Evolutionary conservation across 192 early-diverging fungal species (phyloP).

Genomic region (Umbelopsis vinacea): DNA sequence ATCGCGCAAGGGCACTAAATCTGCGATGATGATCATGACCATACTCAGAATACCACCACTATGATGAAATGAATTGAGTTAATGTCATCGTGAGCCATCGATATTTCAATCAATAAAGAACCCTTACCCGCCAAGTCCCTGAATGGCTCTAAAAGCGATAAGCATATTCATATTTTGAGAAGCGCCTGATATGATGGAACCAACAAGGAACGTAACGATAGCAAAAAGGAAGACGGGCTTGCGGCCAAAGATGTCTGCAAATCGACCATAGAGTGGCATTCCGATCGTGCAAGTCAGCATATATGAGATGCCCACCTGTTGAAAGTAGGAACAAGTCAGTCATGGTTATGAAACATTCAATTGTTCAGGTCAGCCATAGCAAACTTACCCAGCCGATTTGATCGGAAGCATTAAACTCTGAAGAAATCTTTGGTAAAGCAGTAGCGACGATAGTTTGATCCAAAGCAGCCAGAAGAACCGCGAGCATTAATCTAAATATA

Average conservation of each 20-base stretch:
- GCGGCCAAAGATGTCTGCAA: conserved; percentile 80
- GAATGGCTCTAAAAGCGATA: conserved; percentile 71
- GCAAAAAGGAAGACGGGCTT: conserved; percentile 66
- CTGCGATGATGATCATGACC: conserved; percentile 71
- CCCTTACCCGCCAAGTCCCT: conserved; percentile 69
- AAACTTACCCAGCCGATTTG: conserved; percentile 75
- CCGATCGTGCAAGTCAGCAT: conserved; percentile 70
- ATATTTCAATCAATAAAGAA: not conserved
- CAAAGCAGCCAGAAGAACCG: conserved; percentile 72
- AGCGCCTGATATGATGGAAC: conserved; percentile 69
- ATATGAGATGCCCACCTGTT: conserved; percentile 71
- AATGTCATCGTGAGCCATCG: not conserved
- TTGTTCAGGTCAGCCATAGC: too few relatives aligned
- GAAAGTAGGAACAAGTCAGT: too few relatives aligned
- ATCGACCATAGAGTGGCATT: conserved; percentile 77
- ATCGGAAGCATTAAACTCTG: conserved; percentile 67
- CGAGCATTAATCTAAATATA: conserved; percentile 56
- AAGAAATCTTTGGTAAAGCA: conserved; percentile 68
- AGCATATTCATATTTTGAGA: conserved; percentile 55
- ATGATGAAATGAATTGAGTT: not conserved
- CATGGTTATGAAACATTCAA: too few relatives aligned
- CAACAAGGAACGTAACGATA: conserved; percentile 67
- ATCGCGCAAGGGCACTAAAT: conserved; percentile 65
- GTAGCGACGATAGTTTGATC: conserved; percentile 88
- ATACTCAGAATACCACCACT: conserved; percentile 48